Evolutionary conservation across 1,284 basidiomycete species (phyloP).

Genomic region (Malassezia furfur): DNA sequence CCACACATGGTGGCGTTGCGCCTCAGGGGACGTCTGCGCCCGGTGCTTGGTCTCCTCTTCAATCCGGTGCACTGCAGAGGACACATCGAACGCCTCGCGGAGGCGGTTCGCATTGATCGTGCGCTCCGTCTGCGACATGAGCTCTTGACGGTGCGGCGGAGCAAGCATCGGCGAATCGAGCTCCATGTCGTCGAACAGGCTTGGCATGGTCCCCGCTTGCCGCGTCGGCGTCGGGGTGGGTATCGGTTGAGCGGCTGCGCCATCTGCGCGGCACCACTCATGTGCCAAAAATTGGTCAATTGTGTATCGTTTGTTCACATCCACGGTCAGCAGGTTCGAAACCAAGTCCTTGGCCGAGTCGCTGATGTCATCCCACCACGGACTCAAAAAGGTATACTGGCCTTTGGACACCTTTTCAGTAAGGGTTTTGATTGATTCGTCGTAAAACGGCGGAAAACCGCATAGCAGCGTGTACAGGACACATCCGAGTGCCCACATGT

Average conservation of each 20-base stretch:
- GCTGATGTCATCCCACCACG: slow-evolving; percentile 99
- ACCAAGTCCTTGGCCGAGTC: slow-evolving; percentile 86
- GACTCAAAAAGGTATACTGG: slow-evolving; percentile 94
- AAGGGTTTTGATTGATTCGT: slow-evolving; percentile 93
- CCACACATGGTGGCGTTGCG: slow-evolving; percentile 48
- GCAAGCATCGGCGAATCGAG: slow-evolving; percentile 84
- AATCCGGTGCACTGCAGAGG: slow-evolving; percentile 97
- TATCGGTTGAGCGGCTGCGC: neutral
- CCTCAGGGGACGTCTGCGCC: slow-evolving; percentile 49
- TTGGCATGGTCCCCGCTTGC: neutral
- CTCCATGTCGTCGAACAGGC: neutral
- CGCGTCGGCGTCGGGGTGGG: neutral
- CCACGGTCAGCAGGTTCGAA: slow-evolving; percentile 85
- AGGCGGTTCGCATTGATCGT: slow-evolving; percentile 50
- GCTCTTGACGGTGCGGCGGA: slow-evolving; percentile 54
- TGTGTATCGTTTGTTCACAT: slow-evolving; percentile 86
- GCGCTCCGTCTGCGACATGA: neutral
- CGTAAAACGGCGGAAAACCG: slow-evolving; percentile 95
- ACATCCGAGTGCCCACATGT: slow-evolving; percentile 99
- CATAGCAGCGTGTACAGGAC: slow-evolving; percentile 97
- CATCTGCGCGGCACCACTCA: slow-evolving; percentile 65
- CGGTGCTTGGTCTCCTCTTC: slow-evolving; percentile 71
- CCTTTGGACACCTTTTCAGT: slow-evolving; percentile 97
- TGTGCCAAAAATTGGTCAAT: slow-evolving; percentile 96
- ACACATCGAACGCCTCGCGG: slow-evolving; percentile 98